phyloP scores from a whole-genome alignment of 2,329 filamentous ascomycete species.

The Pezicula carpinea region DNA sequence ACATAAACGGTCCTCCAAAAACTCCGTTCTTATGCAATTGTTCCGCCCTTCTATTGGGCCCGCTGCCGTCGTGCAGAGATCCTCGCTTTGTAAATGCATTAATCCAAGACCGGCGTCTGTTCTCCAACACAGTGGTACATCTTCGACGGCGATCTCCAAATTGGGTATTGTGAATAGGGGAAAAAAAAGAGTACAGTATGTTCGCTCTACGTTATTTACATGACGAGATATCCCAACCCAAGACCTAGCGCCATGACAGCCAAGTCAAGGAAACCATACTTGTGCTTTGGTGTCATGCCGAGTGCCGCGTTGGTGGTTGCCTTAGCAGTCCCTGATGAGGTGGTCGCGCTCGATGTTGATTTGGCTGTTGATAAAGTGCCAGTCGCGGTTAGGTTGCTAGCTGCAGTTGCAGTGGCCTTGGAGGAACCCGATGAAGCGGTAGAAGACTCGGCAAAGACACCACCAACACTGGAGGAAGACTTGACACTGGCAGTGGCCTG shows the following conservation, averaged over 20 bases:
- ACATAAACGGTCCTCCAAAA: no score
- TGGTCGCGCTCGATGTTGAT: constrained; percentile 3
- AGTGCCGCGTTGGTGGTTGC: constrained; percentile 29
- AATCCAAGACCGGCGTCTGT: no score
- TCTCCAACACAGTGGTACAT: no score
- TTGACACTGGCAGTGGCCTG: constrained; percentile 1
- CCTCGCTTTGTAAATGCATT: no score
- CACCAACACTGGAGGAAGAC: constrained; percentile 3
- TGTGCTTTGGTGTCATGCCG: constrained; percentile 17
- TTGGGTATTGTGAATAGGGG: neutral
- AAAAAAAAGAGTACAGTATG: neutral
- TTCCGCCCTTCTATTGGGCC: no score
- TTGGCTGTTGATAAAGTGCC: constrained; percentile 1
- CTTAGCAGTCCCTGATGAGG: constrained; percentile 6
- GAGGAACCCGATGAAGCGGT: constrained; percentile 4
- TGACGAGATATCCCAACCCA: constrained; percentile 27
- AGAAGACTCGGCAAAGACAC: constrained; percentile 4
- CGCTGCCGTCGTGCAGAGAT: no score
- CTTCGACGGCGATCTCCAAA: no score
- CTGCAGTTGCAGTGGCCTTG: constrained; percentile 5
- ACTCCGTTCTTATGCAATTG: no score
- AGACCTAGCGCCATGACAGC: constrained; percentile 26
- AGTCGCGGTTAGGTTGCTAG: constrained; percentile 4
- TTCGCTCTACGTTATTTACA: constrained; percentile 18
- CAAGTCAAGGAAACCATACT: constrained; percentile 23